These are phyloP conservation scores for Bretschneidera sinensis DNA, from an alignment of 345 rosid genomes.

Conservation along the genomic window DNA sequence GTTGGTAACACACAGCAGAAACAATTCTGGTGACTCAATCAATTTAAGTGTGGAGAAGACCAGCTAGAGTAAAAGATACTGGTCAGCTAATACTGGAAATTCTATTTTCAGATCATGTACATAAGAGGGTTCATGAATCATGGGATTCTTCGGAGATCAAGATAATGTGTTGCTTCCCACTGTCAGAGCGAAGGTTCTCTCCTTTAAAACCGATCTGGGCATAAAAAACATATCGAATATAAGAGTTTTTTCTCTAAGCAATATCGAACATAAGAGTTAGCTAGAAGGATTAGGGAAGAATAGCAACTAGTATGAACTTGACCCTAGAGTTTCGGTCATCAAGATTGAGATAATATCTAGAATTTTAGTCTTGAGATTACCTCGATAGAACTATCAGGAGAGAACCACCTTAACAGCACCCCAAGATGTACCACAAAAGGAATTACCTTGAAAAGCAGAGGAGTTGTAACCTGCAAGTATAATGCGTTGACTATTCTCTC, in stretches of 20 bases:
- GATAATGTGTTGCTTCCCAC: slow-evolving; percentile 25
- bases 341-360: not conserved
- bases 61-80: too few relatives aligned
- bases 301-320: slow-evolving; percentile 10
- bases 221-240: too few relatives aligned
- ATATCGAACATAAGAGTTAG: too few relatives aligned
- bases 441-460: slow-evolving; percentile 44
- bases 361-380: slow-evolving; percentile 27
- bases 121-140: slow-evolving; percentile 13
- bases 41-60: too few relatives aligned
- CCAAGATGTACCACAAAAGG: slow-evolving; percentile 49
- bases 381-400: slow-evolving; percentile 37
- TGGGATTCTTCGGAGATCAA: slow-evolving; percentile 25
- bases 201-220: slow-evolving; percentile 45
- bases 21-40: too few relatives aligned
- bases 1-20: too few relatives aligned
- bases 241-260: too few relatives aligned
- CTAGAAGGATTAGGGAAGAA: slow-evolving; percentile 13
- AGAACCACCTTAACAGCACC: slow-evolving; percentile 40
- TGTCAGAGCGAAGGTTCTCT: slow-evolving; percentile 35
- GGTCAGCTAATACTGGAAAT: too few relatives aligned
- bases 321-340: not conserved
- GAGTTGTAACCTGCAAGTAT: slow-evolving; percentile 54
- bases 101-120: too few relatives aligned
- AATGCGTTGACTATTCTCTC: too few relatives aligned